Evolutionary conservation across 2,329 filamentous ascomycete genomes (phyloP).

Genomic region (Lecanosticta acicola): DNA sequence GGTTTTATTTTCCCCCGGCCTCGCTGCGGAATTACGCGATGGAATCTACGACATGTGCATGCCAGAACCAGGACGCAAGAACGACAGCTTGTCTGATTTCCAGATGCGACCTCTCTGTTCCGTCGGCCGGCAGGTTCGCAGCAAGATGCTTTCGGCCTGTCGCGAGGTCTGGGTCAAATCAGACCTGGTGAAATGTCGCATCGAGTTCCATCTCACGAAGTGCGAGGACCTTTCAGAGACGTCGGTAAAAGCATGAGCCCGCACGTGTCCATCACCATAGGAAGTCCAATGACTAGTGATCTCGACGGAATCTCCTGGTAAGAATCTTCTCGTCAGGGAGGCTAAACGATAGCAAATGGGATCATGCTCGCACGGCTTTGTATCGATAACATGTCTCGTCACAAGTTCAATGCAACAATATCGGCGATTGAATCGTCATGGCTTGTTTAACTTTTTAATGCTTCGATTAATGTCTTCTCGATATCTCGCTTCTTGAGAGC

Average conservation of each 20-base stretch:
- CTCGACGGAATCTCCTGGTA: conserved; percentile 19
- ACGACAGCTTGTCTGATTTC: background rate
- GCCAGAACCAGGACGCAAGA: background rate
- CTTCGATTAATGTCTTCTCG: background rate
- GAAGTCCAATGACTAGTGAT: conserved; percentile 22
- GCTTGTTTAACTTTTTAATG: background rate
- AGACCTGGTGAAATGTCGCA: no score
- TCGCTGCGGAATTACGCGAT: background rate
- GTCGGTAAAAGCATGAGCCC: conserved; percentile 21
- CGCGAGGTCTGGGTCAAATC: no score
- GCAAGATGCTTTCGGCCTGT: no score
- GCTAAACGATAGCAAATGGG: conserved; percentile 36
- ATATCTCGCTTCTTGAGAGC: background rate
- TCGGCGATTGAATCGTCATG: conserved; percentile 37
- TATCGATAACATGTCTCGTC: conserved; percentile 30
- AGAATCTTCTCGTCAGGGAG: conserved; percentile 37
- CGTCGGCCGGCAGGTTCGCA: no score
- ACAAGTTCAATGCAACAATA: conserved; percentile 46
- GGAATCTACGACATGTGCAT: background rate
- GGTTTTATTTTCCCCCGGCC: background rate
- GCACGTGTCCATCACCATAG: conserved; percentile 26
- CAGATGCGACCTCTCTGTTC: no score
- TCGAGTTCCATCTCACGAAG: no score
- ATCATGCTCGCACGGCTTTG: conserved; percentile 40
- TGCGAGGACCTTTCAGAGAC: conserved; percentile 14